Evolutionary conservation across 768 basidiomycete genomes (phyloP).

Genomic region (Leccinum boreale): DNA sequence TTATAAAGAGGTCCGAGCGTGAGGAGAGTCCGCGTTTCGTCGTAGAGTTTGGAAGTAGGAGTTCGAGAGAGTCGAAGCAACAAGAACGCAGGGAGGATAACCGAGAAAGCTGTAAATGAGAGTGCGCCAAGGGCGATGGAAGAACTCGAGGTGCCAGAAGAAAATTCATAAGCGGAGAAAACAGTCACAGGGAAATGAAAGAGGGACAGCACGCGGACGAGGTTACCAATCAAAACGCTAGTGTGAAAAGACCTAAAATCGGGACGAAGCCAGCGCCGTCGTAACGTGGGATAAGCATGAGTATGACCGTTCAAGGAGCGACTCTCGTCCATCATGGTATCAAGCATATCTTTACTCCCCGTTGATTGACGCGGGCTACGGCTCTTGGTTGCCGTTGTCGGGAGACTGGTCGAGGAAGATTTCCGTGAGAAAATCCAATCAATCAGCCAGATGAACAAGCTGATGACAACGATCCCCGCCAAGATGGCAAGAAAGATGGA

Average conservation of each 20-base stretch:
- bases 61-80: constrained; percentile 77
- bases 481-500: constrained; percentile 78
- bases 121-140: constrained; percentile 79
- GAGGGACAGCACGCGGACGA: constrained; percentile 83
- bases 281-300: constrained; percentile 23
- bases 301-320: constrained; percentile 26
- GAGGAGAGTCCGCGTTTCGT: constrained; percentile 89
- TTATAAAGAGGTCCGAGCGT: constrained; percentile 92
- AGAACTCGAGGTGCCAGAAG: constrained; percentile 45
- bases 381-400: constrained; percentile 19
- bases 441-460: constrained; percentile 66
- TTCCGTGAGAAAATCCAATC: constrained; percentile 49
- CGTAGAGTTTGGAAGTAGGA: constrained; percentile 87
- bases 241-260: constrained; percentile 78
- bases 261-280: constrained; percentile 39
- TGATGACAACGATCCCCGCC: constrained; percentile 66
- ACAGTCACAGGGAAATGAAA: constrained; percentile 95
- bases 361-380: constrained; percentile 42
- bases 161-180: constrained; percentile 72
- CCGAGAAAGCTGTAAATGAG: constrained; percentile 75
- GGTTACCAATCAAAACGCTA: constrained; percentile 82
- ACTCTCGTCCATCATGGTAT: constrained; percentile 30
- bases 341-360: constrained; percentile 52
- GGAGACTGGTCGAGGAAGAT: constrained; percentile 15
- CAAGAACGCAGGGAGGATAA: constrained; percentile 71